Evolutionary conservation across 108 stramenopile species (phyloP), one percentile per base, ranked within the genome.

Genomic region (Nannochloropsis granulata): DNA sequence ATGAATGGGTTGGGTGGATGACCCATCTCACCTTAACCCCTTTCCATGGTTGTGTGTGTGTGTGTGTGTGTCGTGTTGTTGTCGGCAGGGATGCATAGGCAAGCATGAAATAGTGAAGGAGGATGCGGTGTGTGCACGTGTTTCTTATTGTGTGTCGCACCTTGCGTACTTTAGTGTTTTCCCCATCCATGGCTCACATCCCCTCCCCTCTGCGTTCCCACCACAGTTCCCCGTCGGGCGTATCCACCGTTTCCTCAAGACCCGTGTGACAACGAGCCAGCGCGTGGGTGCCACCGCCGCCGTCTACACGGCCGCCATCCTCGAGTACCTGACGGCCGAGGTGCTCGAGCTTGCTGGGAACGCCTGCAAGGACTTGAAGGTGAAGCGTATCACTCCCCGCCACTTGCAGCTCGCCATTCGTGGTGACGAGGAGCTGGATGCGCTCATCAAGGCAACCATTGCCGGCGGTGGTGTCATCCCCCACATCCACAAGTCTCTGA

Each of bases 401-500:
- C 98, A 99, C 91, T 94, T 99, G 87, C 97, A 98, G 91, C 94
- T 99, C 79, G 98, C 98, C 87, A 98, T 99, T 91, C 94, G 98
- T 79, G 98, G 99, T 82, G 97, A 98, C 87, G 96, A 98, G 92
- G 97, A 98, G 91, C 92, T 98, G 81, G 98, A 98, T 91, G 95
- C 97, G 42, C 90, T 99, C 43, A 98, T 98, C 94, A 99, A 98
- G 94, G 99, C 98, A 42, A 98, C 97, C 85, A 99, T 98, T 92
- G 97, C 98, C 24, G 98, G 98, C 83, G 98, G 98, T 86, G 98
- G 98, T 94, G 98, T 99, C 43, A 99, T 98, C 90, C 99, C 98
- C 2, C 97, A 97, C 92, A 98, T 98, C 90, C 99, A 99, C 95
- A 98, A 98, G 94, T 94, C 94, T 24, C 96, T 99, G 85, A 95